Evolutionary conservation across 768 basidiomycete genomes (phyloP), one percentile per base, ranked within the genome.

Genomic region (Suillus discolor): DNA sequence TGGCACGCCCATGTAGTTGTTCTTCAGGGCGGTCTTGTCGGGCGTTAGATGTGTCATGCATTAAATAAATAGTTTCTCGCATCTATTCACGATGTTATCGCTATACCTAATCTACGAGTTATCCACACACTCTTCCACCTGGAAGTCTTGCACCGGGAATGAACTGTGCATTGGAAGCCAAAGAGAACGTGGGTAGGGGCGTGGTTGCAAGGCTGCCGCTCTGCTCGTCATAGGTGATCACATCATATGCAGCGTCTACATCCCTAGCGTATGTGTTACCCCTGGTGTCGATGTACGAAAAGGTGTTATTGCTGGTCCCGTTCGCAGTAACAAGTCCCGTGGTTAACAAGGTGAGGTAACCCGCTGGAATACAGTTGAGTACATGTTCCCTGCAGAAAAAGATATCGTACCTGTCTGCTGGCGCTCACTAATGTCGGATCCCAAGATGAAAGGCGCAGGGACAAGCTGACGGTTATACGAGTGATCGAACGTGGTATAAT

Each of bases 231-330:
- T 84, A 78, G 6, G 85, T 85, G 71, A 93, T 89, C 71, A 80
- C 81, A 71, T 88, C 84, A 68, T 85, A 79, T 3, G 83, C 84
- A 4, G 89, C 88, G 66, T 86, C 80, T 62, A 93, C 90, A 28
- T 78, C 71, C 63, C 90, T 80, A 63, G 76, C 74, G 74, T 82
- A 93, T 0, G 89, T 90, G 74, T 92, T 88, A 60, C 86, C 88
- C 7, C 76, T 75, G 54, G 70, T 69, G 72, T 93, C 90, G 13
- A 73, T 68, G 71, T 92, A 94, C 41, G 73, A 75, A 75, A 93
- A 88, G 1, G 82, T 83, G 73, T 92, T 92, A 76, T 83, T 85
- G 75, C 80, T 91, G 7, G 88, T 90, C 36, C 91, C 90, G 63
- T 90, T 90, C 1, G 88, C 90, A 8, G 75, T 75, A 71, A 86